Conservation (phyloP, 306 rosid species). For the Dryas drummondii region DNA sequence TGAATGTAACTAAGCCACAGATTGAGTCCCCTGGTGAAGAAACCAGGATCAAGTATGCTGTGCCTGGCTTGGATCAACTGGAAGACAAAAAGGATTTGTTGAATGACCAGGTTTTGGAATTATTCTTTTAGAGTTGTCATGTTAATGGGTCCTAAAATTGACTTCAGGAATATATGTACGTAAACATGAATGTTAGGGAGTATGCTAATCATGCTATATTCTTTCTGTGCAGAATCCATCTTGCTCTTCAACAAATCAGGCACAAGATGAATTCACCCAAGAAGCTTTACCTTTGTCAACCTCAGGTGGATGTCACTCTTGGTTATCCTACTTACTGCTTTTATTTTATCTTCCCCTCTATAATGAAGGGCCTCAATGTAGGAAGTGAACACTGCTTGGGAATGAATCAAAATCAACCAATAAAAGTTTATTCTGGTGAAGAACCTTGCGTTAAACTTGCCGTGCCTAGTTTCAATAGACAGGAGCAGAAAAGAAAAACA, state of each 20-base stretch:
- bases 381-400: constrained; percentile 39
- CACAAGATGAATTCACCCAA: constrained; percentile 34
- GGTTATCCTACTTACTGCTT: constrained; percentile 14
- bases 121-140: background rate
- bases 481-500: constrained; percentile 46
- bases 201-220: background rate
- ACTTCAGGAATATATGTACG: too few relatives aligned
- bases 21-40: constrained; percentile 45
- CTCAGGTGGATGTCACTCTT: constrained; percentile 37
- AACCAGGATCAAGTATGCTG: constrained; percentile 25
- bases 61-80: constrained; percentile 44
- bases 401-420: constrained; percentile 20
- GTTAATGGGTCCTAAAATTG: background rate
- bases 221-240: constrained; percentile 46
- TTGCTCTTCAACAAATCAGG: constrained; percentile 32
- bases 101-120: constrained; percentile 32
- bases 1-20: constrained; percentile 40
- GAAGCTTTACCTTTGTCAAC: constrained; percentile 35
- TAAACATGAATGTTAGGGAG: background rate
- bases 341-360: constrained; percentile 21
- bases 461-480: constrained; percentile 33
- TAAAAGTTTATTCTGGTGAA: constrained; percentile 24
- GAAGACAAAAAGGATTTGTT: constrained; percentile 36
- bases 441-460: constrained; percentile 27
- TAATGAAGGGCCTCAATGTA: constrained; percentile 23